Evolutionary conservation across 2,329 filamentous ascomycete genomes (phyloP), one percentile per base, ranked within the genome.

Genomic region (Claviceps pazoutovae): DNA sequence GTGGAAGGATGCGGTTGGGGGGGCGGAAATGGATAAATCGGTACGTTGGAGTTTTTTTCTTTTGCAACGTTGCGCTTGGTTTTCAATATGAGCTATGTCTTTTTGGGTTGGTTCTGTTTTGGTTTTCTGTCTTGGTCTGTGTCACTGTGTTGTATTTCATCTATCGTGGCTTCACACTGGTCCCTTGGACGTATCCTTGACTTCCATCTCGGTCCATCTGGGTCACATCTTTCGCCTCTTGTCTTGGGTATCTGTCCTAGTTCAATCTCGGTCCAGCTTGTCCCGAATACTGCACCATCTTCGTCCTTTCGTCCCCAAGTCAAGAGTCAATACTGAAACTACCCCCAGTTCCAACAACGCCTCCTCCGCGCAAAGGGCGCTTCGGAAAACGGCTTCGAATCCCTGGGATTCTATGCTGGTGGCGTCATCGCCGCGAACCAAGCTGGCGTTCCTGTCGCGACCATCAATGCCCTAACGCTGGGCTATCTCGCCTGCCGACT

Each of bases 341-440:
- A 6, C 21, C 3, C 1, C 16, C 55, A 78, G 61, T 71, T 68
- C 26, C 76, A 82, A 60, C 80, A 79, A 60, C 71, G 71, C 50
- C 68, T 75, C 34, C 61, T 80, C 43, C 73, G 77, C 48, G 70
- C 73, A 30, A 74, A 83, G 59, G 73, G 74, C 21, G 71, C 73
- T 5, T 58, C 64, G 5, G 59, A 63, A 41, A 75, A 75, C 57
- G 68, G 64, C 54, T 66, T 71, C 55, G 72, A 75, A 61, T 70
- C 68, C 3, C 54, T 75, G 11, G 69, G 68, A 47, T 58, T 72
- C 56, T 74, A 66, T 58, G 66, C 71, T 13, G 66, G 66, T 3
- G 67, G 61, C 42, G 65, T 77, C 17, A 62, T 71, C 39, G 73
- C 73, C 16, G 73, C 69, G 56, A 75, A 74, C 59, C 59, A 62